These are phyloP conservation scores for Warburgia ugandensis DNA, from an alignment of 164 flowering plant genomes.

Conservation along the genomic window DNA sequence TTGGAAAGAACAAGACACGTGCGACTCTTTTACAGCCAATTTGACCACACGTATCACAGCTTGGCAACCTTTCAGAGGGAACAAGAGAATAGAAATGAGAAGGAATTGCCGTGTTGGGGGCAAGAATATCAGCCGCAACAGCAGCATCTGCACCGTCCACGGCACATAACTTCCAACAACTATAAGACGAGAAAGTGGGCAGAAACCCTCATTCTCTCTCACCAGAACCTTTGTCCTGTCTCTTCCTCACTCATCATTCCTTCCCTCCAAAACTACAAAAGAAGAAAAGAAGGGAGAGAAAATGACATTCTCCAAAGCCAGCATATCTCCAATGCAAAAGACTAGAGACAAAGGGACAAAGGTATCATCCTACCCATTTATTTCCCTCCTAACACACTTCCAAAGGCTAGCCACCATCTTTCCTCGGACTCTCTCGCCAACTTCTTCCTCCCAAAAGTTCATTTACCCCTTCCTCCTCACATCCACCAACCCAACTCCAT, in stretches of 20 bases:
- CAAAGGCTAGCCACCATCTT: conserved; percentile 41
- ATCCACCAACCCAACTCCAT: conserved; percentile 18
- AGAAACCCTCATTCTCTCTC: not conserved
- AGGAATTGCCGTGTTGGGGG: no score
- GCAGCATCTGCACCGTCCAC: no score
- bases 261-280: no score
- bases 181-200: not conserved
- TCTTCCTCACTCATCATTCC: conserved; percentile 7
- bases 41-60: no score
- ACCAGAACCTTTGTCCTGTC: conserved; percentile 26
- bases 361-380: conserved; percentile 27
- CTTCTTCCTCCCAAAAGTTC: conserved; percentile 26
- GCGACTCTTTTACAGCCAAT: no score
- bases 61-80: no score
- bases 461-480: conserved; percentile 22
- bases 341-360: conserved; percentile 33
- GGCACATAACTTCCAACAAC: no score
- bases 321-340: no score
- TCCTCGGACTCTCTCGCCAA: conserved; percentile 26
- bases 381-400: conserved; percentile 46
- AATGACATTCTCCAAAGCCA: conserved; percentile 40
- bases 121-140: no score
- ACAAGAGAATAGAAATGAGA: no score
- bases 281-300: no score
- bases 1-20: no score